These are phyloP conservation scores for Linum tenue DNA, from an alignment of 345 rosid species.

Conservation along the genomic window DNA sequence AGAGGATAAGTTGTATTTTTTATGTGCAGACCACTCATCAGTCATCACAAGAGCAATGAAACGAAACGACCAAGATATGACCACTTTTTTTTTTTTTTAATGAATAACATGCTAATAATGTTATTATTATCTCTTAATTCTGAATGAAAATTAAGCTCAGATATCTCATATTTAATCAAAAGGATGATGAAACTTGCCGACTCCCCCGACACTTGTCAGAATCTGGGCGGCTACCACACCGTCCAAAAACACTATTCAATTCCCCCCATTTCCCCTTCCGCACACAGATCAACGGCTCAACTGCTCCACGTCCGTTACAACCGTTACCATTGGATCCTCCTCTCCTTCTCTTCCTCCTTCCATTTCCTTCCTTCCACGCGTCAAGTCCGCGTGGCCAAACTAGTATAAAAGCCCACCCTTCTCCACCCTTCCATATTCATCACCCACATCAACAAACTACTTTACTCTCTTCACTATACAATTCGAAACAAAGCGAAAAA, in stretches of 20 bases:
- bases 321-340: neutral
- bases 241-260: neutral
- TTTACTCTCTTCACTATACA: neutral
- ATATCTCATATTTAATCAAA: too few relatives aligned
- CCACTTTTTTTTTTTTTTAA: too few relatives aligned
- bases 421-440: neutral
- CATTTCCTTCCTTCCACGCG: constrained; percentile 19
- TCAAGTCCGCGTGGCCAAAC: constrained; percentile 23
- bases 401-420: constrained; percentile 24
- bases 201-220: neutral
- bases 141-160: neutral
- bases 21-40: too few relatives aligned
- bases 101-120: neutral
- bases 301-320: constrained; percentile 23
- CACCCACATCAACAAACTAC: neutral
- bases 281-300: neutral
- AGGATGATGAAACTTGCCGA: neutral
- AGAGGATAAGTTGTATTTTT: too few relatives aligned
- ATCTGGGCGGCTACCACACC: neutral
- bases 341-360: neutral
- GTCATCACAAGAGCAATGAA: too few relatives aligned
- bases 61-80: too few relatives aligned
- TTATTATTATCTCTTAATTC: neutral
- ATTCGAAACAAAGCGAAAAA: neutral
- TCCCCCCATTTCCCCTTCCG: too few relatives aligned